Evolutionary conservation across 2,329 filamentous ascomycete genomes (phyloP).

Genomic region (Sporothrix brasiliensis): DNA sequence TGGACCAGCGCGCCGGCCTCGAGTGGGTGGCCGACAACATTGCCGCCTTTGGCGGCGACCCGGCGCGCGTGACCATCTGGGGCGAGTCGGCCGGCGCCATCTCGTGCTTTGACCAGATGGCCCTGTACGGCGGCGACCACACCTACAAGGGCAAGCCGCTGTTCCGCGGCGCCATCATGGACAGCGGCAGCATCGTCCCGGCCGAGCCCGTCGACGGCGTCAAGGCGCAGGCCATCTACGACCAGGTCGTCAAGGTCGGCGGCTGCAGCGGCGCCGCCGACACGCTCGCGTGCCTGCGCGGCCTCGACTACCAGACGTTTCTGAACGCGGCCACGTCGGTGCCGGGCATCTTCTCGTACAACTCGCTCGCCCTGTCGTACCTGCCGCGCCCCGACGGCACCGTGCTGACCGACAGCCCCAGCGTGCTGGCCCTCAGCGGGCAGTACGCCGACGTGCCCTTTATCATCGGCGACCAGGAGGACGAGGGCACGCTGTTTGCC

Average conservation of each 20-base stretch:
- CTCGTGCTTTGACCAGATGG: conserved; percentile 76
- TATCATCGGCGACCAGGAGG: conserved; percentile 73
- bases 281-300: conserved; percentile 68
- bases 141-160: conserved; percentile 74
- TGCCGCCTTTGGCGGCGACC: conserved; percentile 75
- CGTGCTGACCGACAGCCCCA: conserved; percentile 64
- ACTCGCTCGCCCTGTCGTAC: conserved; percentile 70
- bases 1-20: conserved; percentile 72
- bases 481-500: conserved; percentile 76
- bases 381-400: conserved; percentile 72
- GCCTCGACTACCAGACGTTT: conserved; percentile 60
- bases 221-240: conserved; percentile 68
- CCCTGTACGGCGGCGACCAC: conserved; percentile 68
- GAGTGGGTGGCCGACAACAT: conserved; percentile 81
- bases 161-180: conserved; percentile 79
- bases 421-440: conserved; percentile 56
- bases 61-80: conserved; percentile 77
- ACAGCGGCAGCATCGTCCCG: conserved; percentile 66
- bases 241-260: conserved; percentile 60
- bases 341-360: conserved; percentile 68
- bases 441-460: conserved; percentile 54
- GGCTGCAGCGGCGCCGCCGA: conserved; percentile 63
- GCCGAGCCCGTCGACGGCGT: conserved; percentile 65
- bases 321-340: conserved; percentile 70
- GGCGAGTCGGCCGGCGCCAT: conserved; percentile 73